Conservation (phyloP, 352 stramenopile species). For the Globisporangium polare region DNA sequence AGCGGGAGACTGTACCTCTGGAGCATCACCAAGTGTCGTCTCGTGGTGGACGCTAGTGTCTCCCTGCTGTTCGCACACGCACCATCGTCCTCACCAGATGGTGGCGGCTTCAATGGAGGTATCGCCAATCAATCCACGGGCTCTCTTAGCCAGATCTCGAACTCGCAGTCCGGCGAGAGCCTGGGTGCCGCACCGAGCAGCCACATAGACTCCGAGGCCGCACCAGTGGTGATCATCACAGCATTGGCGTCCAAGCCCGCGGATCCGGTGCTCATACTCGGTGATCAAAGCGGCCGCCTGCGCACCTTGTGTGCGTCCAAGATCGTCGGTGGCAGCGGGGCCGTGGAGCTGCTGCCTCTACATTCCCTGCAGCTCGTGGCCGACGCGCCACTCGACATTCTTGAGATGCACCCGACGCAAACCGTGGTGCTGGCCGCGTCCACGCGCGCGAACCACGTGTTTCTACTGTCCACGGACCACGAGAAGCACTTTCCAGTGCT, state of each 20-base stretch:
- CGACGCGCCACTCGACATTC: constrained; percentile 34
- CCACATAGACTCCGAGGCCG: neutral
- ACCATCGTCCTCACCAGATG: neutral
- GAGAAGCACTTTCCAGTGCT: constrained; percentile 62
- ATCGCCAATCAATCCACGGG: neutral
- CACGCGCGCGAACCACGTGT: constrained; percentile 36
- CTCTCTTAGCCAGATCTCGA: constrained; percentile 3
- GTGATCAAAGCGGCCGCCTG: constrained; percentile 53
- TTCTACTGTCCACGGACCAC: constrained; percentile 65
- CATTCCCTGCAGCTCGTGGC: constrained; percentile 51
- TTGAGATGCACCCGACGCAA: constrained; percentile 59
- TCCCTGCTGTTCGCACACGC: constrained; percentile 30
- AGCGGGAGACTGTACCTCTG: constrained; percentile 49
- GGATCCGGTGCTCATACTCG: constrained; percentile 60
- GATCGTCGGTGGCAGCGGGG: constrained; percentile 33
- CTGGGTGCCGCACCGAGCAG: neutral
- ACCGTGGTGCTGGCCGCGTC: constrained; percentile 51
- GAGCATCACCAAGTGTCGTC: constrained; percentile 41
- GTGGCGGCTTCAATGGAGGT: neutral
- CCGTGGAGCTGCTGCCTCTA: constrained; percentile 58
- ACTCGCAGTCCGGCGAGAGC: neutral
- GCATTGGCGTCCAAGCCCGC: constrained; percentile 36
- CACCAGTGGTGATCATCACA: constrained; percentile 31
- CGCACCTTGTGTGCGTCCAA: constrained; percentile 56
- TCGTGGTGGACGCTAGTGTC: constrained; percentile 36